Evolutionary conservation across 2,329 filamentous ascomycete genomes (phyloP).

Genomic region (Verticillium dahliae): DNA sequence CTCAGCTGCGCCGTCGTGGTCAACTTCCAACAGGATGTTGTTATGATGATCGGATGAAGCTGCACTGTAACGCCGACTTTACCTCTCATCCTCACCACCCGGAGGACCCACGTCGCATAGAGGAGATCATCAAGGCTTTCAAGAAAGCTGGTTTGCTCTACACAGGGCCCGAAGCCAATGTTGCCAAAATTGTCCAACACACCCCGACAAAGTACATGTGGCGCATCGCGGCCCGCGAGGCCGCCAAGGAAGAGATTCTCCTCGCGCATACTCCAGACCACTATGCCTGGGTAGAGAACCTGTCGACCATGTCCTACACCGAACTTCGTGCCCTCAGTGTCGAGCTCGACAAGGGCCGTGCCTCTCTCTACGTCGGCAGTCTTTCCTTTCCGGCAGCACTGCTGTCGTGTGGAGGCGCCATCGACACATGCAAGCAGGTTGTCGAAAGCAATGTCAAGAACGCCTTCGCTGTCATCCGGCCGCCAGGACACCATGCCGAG

Average conservation of each 20-base stretch:
- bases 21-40: conserved; percentile 68
- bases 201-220: conserved; percentile 59
- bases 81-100: conserved; percentile 75
- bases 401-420: conserved; percentile 84
- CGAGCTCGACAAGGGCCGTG: conserved; percentile 55
- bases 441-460: conserved; percentile 81
- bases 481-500: conserved; percentile 93
- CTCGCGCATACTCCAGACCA: conserved; percentile 73
- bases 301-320: conserved; percentile 47
- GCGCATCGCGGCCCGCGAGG: conserved; percentile 73
- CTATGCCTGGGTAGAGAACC: conserved; percentile 65
- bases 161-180: conserved; percentile 47
- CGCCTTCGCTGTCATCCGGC: conserved; percentile 89
- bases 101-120: conserved; percentile 87
- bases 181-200: conserved; percentile 42
- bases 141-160: conserved; percentile 74
- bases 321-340: conserved; percentile 64
- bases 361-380: conserved; percentile 77
- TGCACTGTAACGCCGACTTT: conserved; percentile 81
- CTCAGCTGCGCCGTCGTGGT: conserved; percentile 33
- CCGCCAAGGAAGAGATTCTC: conserved; percentile 72
- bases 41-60: conserved; percentile 93
- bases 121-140: conserved; percentile 86
- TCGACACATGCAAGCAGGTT: conserved; percentile 93
- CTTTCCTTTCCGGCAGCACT: conserved; percentile 76